Evolutionary conservation across 1,139 yeast genomes (phyloP), one percentile per base, ranked within the genome.

Genomic region (Lodderomyces margitis): DNA sequence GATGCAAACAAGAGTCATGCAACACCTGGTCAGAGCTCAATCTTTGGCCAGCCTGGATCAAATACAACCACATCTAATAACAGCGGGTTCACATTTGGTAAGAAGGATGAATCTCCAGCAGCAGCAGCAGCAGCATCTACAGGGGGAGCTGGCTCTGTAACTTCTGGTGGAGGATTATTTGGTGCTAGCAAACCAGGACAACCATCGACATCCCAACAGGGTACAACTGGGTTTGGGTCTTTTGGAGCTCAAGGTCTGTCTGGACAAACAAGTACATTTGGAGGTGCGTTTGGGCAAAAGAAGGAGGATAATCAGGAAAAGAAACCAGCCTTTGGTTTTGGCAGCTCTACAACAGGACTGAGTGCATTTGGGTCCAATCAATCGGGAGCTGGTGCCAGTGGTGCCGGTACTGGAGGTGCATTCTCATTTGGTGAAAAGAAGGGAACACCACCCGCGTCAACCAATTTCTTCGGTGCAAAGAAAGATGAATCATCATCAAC

Each of bases 401-500:
- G 25, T 8, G 11, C 25, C n/a, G 11, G 25, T 23, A 10, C 25
- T 9, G 25, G 25, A 5, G 25, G 25, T 8, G 11, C 25, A 45
- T 27, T 52, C 14, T 45, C 52, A 32, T 55, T 33, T 32, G 45
- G 66, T 15, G 48, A 56, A 37, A 51, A 44, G 40, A 53, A 55
- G 33, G 50, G 41, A 8, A 44, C 46, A 20, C 49, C 56, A 3
- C 35, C 40, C 39, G 39, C 52, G 9, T 40, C 49, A n/a, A 40
- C 46, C n/a, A 54, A 52, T 9, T 42, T 54, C 31, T 54, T 61
- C 43, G 68, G 67, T 3, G 50, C 62, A 11, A 57, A 52, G 24
- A 40, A 36, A 35, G 36, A 39, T 21, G 42, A 31, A 15, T 20
- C 38, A 16, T 12, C 33, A n/a, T 23, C 34, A 24, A 17, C 23